A percentile compares a stretch with the other conserved stretches of the same genome.
phyloP scores from a whole-genome alignment of 495 filamentous ascomycete genomes.

The Diplogelasinospora grovesii region DNA sequence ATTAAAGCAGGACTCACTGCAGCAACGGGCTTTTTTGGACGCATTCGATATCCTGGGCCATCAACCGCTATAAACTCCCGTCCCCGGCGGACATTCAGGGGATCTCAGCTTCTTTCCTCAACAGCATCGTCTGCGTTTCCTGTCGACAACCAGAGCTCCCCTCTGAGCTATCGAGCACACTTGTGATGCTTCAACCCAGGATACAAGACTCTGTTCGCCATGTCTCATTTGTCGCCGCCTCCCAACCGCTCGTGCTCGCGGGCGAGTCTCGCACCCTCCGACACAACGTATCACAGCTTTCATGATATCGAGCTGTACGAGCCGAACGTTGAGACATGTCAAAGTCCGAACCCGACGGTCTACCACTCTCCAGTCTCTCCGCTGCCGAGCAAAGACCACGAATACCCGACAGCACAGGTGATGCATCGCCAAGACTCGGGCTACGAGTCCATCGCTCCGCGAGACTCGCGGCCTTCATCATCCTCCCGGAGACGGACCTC shows the following conservation, averaged over 20 bases:
- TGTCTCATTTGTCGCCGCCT: conserved; percentile 28
- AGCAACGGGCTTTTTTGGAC: conserved; percentile 4
- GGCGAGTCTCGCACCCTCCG: conserved; percentile 33
- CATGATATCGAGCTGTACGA: conserved; percentile 35
- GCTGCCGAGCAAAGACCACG: conserved; percentile 11
- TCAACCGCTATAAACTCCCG: not conserved
- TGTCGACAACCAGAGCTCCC: no score
- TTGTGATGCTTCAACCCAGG: conserved; percentile 15
- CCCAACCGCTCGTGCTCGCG: conserved; percentile 33
- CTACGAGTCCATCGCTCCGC: conserved; percentile 36
- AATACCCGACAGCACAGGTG: conserved; percentile 16
- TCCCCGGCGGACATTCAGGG: no score
- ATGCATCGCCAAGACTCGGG: conserved; percentile 45
- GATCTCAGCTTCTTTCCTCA: not conserved
- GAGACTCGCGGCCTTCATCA: conserved; percentile 20
- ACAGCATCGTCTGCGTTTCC: not conserved
- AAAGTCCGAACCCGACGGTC: conserved; percentile 6
- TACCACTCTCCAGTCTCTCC: conserved; percentile 1
- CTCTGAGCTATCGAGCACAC: not conserved
- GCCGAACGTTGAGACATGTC: conserved; percentile 10
- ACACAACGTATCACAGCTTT: conserved; percentile 44
- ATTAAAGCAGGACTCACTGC: conserved; percentile 10
- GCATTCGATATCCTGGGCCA: not conserved
- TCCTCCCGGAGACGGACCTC: conserved; percentile 19
- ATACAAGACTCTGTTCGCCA: conserved; percentile 12